Evolutionary conservation across 2,329 filamentous ascomycete genomes (phyloP), one percentile per base, ranked within the genome.

Genomic region (Macrophomina tecta): DNA sequence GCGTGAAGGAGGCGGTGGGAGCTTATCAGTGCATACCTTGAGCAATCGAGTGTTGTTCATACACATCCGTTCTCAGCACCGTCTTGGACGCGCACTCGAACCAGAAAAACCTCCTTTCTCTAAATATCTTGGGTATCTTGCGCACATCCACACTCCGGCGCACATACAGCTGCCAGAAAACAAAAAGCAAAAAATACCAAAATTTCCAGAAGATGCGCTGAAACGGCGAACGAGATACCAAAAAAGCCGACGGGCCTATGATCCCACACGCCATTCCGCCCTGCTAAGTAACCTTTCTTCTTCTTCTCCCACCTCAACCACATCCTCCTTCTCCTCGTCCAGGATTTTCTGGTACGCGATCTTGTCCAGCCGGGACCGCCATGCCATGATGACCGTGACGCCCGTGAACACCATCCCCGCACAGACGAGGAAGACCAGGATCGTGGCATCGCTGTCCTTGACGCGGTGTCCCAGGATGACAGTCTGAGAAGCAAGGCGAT

Each of bases 311-410:
- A 65, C 42, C 18, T 65, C 63, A 12, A 65, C 64, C 2, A 52
- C 55, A n/a, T 66, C 64, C 32, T 66, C 32, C 7, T 49, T 46
- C 45, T 61, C 64, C 23, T 61, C 64, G 11, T 51, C 64, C 23
- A 60, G 28, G 5, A 66, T 8, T 45, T 46, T 60, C 55, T 66
- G 42, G 9, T 61, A 66, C 32, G 45, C 55, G 9, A 61, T 40
- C 32, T 48, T 18, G 3, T 66, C 55, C 32, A 60, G 6, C 4
- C 55, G 45, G 14, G 46, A 51, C 23, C 64, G 64, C 18, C 48
- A 66, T 5, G 55, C 55, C 45, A 61, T 49, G 28, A 58, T 16
- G 36, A 23, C 28, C 4, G 56, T 55, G 9, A 53, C 64, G 12
- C 45, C 64, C 3, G 53, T 61, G 3, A 23, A 45, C 5, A 66